Base-by-base conservation (phyloP, 1,284 basidiomycete species). In the Fomitopsis pinicola region DNA sequence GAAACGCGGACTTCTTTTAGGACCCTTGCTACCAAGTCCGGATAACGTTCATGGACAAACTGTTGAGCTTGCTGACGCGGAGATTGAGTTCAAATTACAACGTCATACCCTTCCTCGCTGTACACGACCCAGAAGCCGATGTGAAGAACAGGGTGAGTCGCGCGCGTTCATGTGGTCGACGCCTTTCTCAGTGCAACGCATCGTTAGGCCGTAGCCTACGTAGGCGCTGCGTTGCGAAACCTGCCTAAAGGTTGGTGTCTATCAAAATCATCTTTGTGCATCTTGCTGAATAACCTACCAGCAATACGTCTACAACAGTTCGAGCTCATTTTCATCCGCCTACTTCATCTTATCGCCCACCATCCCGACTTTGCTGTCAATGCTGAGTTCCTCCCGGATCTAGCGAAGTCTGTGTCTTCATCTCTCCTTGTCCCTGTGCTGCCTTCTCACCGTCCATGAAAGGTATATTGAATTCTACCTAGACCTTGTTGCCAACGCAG, bases 381-480 rank as follows among this genome's bases (percentile, higher is more conserved):
- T 5, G 80, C 84, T 46, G 86, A 88, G 55, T 84, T 84, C 36
- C 72, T 94, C 33, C 79, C 86, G 50, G 89, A 91, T 64, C 86
- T 91, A 66, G 85, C 88, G 4, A 91, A 88, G 88, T 91, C 70
- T 57, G 48, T 19, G 48, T 59, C 17, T 9, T 1, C 1, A 15
- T 33, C 12, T 10, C 26, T 35, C 17, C 26, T 22, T 33, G 30
- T 33, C 2, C 33, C n/a, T 14, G 8, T 40, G 38, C 55, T 45
- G 55, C 35, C 17, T 19, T 45, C 42, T 19, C 26, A 42, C 50
- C 22, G 63, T 42, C 42, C 48, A 33, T 55, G 38, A 5, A 61
- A 94, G 93, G 75, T 97, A 98, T 73, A 82, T 99, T 63, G 87
- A 92, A 28, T 91, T 97, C 69, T 99, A 94, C 73, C 79, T 98